Evolutionary conservation across 2,329 filamentous ascomycete species (phyloP), one percentile per base, ranked within the genome.

Genomic region (Alternaria sp.): DNA sequence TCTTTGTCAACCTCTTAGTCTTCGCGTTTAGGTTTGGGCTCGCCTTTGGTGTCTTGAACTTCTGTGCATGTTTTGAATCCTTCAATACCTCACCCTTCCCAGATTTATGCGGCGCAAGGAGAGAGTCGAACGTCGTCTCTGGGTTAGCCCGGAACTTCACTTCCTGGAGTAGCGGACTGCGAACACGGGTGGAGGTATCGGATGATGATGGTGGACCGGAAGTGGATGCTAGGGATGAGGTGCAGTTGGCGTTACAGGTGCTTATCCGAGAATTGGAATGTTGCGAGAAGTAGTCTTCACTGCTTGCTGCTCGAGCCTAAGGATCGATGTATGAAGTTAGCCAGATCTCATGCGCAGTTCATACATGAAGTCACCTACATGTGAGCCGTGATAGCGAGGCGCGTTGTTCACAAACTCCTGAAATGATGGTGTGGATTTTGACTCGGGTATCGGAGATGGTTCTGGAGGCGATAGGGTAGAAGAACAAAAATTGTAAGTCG

Each of bases 81-180:
- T 49, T 57, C 54, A 67, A 67, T 8, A 61, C 65, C 63, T 74
- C 74, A 14, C 71, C 72, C 55, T 67, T 76, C 0, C 73, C 69
- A 32, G 71, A 67, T 44, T 52, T 59, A 41, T 73, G 72, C 2
- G 68, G 71, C 3, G 48, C 60, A n/a, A 77, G 64, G 20, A 77
- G 72, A 1, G 54, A 20, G 25, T 77, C 73, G 41, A 75, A 76
- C 0, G 74, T 75, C 2, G 64, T 22, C 11, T 63, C 54, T 9
- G 63, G 62, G 18, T 65, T 62, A n/a, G 28, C 34, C 16, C 62
- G 49, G 41, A 60, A 69, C 8, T 36, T 46, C 0, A 52, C 41
- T 34, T 65, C 60, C 3, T 54, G 51, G 4, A 54, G 30, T 8
- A 70, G 30, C 1, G 65, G 65, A 41, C 71, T 72, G 22, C 60